Percentiles rank a stretch among this genome's conserved stretches.
phyloP scores from a whole-genome alignment of 2,329 filamentous ascomycete genomes.

The Sclerotinia subarctica region DNA sequence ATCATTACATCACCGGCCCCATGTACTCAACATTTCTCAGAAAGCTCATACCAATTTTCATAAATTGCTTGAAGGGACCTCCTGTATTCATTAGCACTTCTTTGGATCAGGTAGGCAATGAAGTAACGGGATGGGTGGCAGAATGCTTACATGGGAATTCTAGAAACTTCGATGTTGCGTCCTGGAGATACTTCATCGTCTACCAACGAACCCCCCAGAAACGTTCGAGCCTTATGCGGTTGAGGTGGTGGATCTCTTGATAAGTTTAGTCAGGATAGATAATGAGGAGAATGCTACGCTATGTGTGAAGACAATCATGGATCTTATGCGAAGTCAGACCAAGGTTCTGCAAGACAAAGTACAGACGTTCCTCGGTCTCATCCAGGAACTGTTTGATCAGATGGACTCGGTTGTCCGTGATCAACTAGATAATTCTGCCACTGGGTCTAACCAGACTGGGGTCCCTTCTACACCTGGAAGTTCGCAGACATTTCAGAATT shows the following conservation, averaged over 20 bases:
- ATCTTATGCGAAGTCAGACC: conserved; percentile 88
- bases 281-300: conserved; percentile 99
- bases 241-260: conserved; percentile 85
- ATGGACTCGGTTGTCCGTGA: conserved; percentile 95
- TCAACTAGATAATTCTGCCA: conserved; percentile 77
- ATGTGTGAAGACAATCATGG: conserved; percentile 97
- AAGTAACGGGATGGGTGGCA: not conserved
- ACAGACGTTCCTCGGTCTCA: conserved; percentile 84
- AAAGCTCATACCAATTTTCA: conserved; percentile 85
- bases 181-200: conserved; percentile 88
- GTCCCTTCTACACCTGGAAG: conserved; percentile 65
- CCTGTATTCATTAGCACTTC: conserved; percentile 91
- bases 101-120: conserved; percentile 70
- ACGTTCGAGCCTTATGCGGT: conserved; percentile 83
- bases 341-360: conserved; percentile 79
- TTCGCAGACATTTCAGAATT: conserved; percentile 69
- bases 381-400: conserved; percentile 92
- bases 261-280: conserved; percentile 82
- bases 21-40: conserved; percentile 80
- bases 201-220: conserved; percentile 72
- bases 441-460: conserved; percentile 50
- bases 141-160: conserved; percentile 14
- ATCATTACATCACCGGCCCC: conserved; percentile 75
- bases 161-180: conserved; percentile 88
- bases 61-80: conserved; percentile 77